A percentile compares a stretch with the other conserved stretches of the same genome.
These are phyloP conservation scores for Podila epicladia DNA, from an alignment of 192 early-diverging fungal genomes.

Conservation along the genomic window DNA sequence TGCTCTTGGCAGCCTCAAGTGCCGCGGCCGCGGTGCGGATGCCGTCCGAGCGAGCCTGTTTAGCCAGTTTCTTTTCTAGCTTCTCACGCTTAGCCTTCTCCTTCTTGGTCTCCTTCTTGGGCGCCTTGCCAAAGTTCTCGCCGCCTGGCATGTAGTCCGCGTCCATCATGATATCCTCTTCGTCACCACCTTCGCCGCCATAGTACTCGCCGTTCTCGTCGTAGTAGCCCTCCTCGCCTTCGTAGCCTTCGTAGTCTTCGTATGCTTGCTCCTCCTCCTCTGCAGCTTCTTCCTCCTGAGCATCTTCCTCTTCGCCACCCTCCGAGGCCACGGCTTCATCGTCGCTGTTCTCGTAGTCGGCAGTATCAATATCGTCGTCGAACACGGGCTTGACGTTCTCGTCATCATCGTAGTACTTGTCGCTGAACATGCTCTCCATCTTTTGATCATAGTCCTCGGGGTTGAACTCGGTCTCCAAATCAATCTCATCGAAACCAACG, in stretches of 20 bases:
- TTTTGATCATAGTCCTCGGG: slow-evolving; percentile 84
- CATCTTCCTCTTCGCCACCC: slow-evolving; percentile 49
- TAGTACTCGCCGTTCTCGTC: slow-evolving; percentile 53
- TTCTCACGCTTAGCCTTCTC: slow-evolving; percentile 45
- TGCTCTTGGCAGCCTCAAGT: slow-evolving; percentile 25
- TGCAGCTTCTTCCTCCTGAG: slow-evolving; percentile 39
- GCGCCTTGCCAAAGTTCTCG: slow-evolving; percentile 58
- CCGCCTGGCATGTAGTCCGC: slow-evolving; percentile 88
- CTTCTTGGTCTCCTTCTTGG: slow-evolving; percentile 56
- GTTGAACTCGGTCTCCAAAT: slow-evolving; percentile 95
- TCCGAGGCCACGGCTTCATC: slow-evolving; percentile 64
- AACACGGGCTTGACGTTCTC: slow-evolving; percentile 85
- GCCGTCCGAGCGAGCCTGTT: slow-evolving; percentile 40
- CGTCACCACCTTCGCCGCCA: slow-evolving; percentile 54
- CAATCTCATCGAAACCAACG: slow-evolving; percentile 79
- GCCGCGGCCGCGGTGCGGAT: slow-evolving; percentile 23
- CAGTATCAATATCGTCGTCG: slow-evolving; percentile 87
- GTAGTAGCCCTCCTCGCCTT: slow-evolving; percentile 55
- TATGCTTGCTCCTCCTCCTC: slow-evolving; percentile 47
- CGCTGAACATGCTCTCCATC: slow-evolving; percentile 85
- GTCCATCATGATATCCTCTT: slow-evolving; percentile 90
- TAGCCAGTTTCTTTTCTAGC: slow-evolving; percentile 44
- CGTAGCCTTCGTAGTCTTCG: slow-evolving; percentile 26
- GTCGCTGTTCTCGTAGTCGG: slow-evolving; percentile 57
- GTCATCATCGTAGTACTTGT: slow-evolving; percentile 70